Conservation (phyloP, 495 filamentous ascomycete species). For the Penicillium pulvis region DNA sequence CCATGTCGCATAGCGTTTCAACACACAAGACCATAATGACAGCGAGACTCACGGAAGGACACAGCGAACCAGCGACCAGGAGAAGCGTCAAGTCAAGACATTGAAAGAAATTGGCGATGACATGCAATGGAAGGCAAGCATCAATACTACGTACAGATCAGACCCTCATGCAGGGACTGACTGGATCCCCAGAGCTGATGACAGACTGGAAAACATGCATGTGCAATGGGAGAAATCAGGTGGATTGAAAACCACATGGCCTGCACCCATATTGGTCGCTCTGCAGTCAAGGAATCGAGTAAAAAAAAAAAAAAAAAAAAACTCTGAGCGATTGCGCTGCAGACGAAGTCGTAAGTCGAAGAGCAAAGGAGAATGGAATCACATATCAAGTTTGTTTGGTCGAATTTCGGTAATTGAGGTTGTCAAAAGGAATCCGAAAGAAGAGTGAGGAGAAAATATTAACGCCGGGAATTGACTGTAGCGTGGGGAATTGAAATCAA, state of each 20-base stretch:
- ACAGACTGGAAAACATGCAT: background rate
- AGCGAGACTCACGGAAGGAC: background rate
- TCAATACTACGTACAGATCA: constrained; percentile 12
- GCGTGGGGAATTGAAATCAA: constrained; percentile 26
- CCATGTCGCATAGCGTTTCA: constrained; percentile 17
- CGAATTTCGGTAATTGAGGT: constrained; percentile 11
- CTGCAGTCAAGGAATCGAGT: background rate
- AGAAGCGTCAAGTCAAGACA: constrained; percentile 2
- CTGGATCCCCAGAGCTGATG: constrained; percentile 1
- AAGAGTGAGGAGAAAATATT: constrained; percentile 17
- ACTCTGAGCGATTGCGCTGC: background rate
- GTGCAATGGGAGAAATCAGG: background rate
- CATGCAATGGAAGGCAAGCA: background rate
- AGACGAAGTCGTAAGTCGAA: constrained; percentile 4
- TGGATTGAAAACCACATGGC: background rate
- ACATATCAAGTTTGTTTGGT: constrained; percentile 10
- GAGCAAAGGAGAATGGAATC: constrained; percentile 6
- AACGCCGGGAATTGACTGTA: constrained; percentile 28
- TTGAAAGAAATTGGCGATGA: background rate
- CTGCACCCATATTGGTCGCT: background rate
- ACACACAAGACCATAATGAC: constrained; percentile 10
- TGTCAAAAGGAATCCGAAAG: constrained; percentile 19
- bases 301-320: constrained; percentile 1
- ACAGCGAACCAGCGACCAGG: background rate
- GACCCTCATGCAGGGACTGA: background rate